Conservation (phyloP, 2,329 filamentous ascomycete species). For the Aureobasidium namibiae region DNA sequence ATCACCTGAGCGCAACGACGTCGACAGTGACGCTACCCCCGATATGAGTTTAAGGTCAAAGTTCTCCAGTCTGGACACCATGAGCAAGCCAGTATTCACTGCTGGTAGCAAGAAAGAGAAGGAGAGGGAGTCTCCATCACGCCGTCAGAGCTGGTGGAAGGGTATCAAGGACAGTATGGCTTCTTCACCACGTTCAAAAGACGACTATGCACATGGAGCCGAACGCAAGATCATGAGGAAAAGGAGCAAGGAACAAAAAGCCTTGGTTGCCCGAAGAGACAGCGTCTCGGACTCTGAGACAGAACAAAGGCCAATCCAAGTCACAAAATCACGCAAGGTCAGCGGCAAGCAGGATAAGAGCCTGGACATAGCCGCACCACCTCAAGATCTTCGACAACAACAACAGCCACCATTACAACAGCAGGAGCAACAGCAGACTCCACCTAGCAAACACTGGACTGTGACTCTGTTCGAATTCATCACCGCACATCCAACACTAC, state of each 20-base stretch:
- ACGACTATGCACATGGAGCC: conserved; percentile 10
- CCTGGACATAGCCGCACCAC: background rate
- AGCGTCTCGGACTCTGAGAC: conserved; percentile 24
- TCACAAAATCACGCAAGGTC: background rate
- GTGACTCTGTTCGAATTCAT: conserved; percentile 52
- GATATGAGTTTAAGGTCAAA: conserved; percentile 24
- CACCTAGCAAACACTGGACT: conserved; percentile 22
- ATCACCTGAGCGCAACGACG: conserved; percentile 35
- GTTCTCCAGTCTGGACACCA: conserved; percentile 17
- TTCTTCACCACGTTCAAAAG: background rate
- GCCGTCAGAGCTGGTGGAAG: conserved; percentile 11
- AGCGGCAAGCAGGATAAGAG: conserved; percentile 13
- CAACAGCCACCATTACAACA: too few relatives aligned
- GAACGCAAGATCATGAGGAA: conserved; percentile 12
- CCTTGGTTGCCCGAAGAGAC: conserved; percentile 18
- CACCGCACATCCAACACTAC: conserved; percentile 56
- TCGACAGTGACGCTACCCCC: conserved; percentile 33
- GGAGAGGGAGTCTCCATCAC: conserved; percentile 1
- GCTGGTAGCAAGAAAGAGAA: conserved; percentile 8
- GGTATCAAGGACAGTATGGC: background rate
- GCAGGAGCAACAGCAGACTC: background rate
- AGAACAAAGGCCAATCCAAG: background rate
- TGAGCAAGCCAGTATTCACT: conserved; percentile 9
- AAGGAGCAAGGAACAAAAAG: conserved; percentile 1
- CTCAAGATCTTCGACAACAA: background rate